These are phyloP conservation scores for Daldinia grandis DNA, from an alignment of 495 filamentous ascomycete species.

Conservation along the genomic window DNA sequence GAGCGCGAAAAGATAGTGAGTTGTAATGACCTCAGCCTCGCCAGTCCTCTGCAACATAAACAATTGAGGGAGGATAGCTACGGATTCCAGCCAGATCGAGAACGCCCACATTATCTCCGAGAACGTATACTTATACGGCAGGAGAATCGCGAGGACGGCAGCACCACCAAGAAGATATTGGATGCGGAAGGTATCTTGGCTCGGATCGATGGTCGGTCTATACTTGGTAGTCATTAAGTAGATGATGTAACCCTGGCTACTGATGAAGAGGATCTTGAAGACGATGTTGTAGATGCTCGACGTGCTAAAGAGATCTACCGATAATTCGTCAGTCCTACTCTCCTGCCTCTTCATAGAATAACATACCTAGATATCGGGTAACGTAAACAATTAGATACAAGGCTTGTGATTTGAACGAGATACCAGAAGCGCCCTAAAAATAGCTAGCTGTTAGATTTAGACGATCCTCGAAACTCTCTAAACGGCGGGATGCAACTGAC, in stretches of 20 bases:
- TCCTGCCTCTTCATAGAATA: slow-evolving; percentile 4
- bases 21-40: slow-evolving; percentile 97
- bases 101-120: slow-evolving; percentile 93
- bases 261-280: slow-evolving; percentile 96
- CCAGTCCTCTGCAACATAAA: slow-evolving; percentile 98
- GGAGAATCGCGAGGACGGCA: slow-evolving; percentile 78
- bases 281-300: slow-evolving; percentile 85
- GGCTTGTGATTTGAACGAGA: slow-evolving; percentile 97
- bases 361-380: slow-evolving; percentile 85
- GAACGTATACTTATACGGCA: slow-evolving; percentile 78
- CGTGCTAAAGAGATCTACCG: slow-evolving; percentile 86
- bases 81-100: slow-evolving; percentile 95
- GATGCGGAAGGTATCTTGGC: slow-evolving; percentile 95
- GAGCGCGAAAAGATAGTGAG: slow-evolving; percentile 97
- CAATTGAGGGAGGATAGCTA: slow-evolving; percentile 94
- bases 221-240: slow-evolving; percentile 97
- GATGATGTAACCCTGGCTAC: slow-evolving; percentile 86
- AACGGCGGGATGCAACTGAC: slow-evolving; percentile 58
- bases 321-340: slow-evolving; percentile 16
- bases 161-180: slow-evolving; percentile 88
- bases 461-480: slow-evolving; percentile 2
- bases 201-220: slow-evolving; percentile 94
- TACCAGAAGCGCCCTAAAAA: slow-evolving; percentile 87
- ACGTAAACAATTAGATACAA: slow-evolving; percentile 93
- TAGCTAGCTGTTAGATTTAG: slow-evolving; percentile 29